Conservation (phyloP, 176 grass and related monocot species). For the Paspalum vaginatum region DNA sequence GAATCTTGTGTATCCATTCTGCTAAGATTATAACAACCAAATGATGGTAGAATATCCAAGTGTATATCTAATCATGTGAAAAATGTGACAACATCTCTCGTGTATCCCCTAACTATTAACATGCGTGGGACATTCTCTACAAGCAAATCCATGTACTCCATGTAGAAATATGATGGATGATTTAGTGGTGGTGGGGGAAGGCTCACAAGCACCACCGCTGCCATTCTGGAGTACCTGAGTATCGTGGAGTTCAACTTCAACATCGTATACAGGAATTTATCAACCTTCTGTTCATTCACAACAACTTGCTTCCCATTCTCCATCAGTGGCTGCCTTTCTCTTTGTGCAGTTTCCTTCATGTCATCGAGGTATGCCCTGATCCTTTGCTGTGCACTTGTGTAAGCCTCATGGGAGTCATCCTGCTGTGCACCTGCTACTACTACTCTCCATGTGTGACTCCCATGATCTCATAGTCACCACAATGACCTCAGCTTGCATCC, state of each 20-base stretch:
- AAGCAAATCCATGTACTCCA: constrained; percentile 99
- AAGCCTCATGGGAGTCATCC: constrained; percentile 85
- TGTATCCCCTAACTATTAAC: constrained; percentile 97
- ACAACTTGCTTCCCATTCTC: constrained; percentile 74
- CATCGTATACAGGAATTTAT: constrained; percentile 96
- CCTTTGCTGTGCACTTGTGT: constrained; percentile 73
- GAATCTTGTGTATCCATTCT: constrained; percentile 39
- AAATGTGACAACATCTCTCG: constrained; percentile 91
- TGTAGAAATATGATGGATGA: constrained; percentile 93
- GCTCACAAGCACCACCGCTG: constrained; percentile 94
- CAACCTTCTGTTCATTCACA: constrained; percentile 86
- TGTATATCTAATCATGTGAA: constrained; percentile 75
- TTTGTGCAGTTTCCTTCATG: constrained; percentile 72
- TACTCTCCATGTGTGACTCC: constrained; percentile 60
- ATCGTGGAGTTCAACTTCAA: constrained; percentile 92
- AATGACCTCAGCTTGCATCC: constrained; percentile 96
- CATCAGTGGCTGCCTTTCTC: constrained; percentile 64
- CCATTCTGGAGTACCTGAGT: constrained; percentile 95
- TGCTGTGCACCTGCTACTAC: constrained; percentile 53
- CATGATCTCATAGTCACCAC: constrained; percentile 93
- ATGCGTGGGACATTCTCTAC: constrained; percentile 97
- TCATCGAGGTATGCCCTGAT: constrained; percentile 74
- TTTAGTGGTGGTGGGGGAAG: constrained; percentile 82
- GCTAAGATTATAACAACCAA: constrained; percentile 39
- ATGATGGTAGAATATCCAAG: constrained; percentile 2